phyloP scores from a whole-genome alignment of 768 basidiomycete genomes.

The Coprinopsis sp. region DNA sequence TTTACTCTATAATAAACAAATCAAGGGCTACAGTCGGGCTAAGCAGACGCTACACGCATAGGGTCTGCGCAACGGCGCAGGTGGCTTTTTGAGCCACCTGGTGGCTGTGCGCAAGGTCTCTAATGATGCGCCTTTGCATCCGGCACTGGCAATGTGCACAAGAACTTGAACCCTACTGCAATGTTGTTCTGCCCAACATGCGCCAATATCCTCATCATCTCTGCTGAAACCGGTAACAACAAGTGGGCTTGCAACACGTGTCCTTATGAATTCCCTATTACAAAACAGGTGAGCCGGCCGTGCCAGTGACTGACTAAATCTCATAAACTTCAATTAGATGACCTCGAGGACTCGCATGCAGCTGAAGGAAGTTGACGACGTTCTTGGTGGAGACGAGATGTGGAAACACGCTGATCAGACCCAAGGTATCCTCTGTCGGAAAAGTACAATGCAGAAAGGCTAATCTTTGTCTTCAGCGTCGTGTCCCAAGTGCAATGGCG shows the following conservation, averaged over 20 bases:
- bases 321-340: slow-evolving; percentile 53
- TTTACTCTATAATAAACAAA: too few species aligned
- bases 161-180: too few species aligned
- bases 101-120: too few species aligned
- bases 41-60: too few species aligned
- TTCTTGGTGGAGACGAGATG: slow-evolving; percentile 88
- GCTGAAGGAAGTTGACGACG: slow-evolving; percentile 93
- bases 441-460: not conserved
- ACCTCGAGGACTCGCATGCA: slow-evolving; percentile 82
- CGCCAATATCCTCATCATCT: slow-evolving; percentile 80
- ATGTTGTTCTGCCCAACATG: slow-evolving; percentile 98
- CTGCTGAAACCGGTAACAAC: slow-evolving; percentile 73
- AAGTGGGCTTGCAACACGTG: slow-evolving; percentile 94
- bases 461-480: slow-evolving; percentile 33
- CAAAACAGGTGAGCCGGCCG: slow-evolving; percentile 56
- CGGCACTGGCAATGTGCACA: too few species aligned
- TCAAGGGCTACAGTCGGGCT: too few species aligned
- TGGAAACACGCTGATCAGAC: slow-evolving; percentile 94
- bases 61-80: too few species aligned
- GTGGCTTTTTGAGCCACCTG: too few species aligned
- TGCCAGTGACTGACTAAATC: not conserved
- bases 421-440: slow-evolving; percentile 42
- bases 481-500: slow-evolving; percentile 78
- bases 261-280: slow-evolving; percentile 92
- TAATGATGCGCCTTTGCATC: too few species aligned